Percentiles rank a stretch among this genome's conserved stretches.
phyloP scores from a whole-genome alignment of 345 rosid genomes.

The Angophora floribunda region DNA sequence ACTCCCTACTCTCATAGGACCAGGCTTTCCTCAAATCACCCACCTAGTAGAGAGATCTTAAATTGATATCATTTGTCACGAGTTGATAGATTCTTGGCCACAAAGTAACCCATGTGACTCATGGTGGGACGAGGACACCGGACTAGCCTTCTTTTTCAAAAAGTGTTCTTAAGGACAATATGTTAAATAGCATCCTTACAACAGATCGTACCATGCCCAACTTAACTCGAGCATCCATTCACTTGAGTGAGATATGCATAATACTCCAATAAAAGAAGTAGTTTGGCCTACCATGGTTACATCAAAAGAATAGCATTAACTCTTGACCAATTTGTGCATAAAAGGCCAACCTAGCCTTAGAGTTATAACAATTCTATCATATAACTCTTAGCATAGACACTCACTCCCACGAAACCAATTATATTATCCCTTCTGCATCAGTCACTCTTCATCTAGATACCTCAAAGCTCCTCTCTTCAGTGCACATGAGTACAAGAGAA shows the following conservation, averaged over 20 bases:
- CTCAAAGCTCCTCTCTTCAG: background rate
- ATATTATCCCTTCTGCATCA: background rate
- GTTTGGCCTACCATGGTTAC: background rate
- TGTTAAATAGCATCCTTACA: rapidly evolving
- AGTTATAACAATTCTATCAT: too few relatives aligned
- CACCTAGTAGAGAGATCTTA: too few relatives aligned
- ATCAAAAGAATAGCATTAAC: background rate
- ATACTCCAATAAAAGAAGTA: rapidly evolving
- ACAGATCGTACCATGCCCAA: rapidly evolving
- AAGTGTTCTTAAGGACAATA: background rate
- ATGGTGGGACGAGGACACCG: background rate
- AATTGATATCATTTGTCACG: too few relatives aligned
- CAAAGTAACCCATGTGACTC: background rate
- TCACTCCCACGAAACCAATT: background rate
- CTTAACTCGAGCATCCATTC: background rate
- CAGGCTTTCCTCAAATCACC: too few relatives aligned
- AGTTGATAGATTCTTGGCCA: background rate
- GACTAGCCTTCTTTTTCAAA: background rate
- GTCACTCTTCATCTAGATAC: background rate
- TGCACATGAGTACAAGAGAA: background rate
- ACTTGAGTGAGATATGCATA: background rate
- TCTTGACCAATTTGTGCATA: rapidly evolving
- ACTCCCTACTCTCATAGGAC: too few relatives aligned
- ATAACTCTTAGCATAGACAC: background rate
- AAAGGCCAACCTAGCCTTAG: rapidly evolving